These are phyloP conservation scores for Nicotiana otophora DNA, from an alignment of 257 asterid genomes.

Conservation along the genomic window DNA sequence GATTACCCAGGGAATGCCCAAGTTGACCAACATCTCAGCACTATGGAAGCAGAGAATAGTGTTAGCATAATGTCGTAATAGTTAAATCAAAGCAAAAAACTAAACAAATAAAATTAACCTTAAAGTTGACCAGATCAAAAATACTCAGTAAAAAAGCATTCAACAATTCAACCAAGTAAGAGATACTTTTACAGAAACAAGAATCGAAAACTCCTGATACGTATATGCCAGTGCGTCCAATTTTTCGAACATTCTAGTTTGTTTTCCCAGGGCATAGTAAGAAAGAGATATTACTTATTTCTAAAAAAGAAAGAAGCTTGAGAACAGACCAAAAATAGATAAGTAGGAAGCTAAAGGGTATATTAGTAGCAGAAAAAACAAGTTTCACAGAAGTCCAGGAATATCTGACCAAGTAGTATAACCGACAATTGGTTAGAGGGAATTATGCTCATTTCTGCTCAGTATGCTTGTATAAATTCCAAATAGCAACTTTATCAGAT, in stretches of 20 bases:
- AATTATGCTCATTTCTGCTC: background rate
- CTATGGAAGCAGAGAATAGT: conserved; percentile 12
- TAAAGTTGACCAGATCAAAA: background rate
- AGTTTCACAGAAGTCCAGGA: background rate
- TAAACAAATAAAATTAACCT: background rate
- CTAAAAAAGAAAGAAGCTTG: background rate
- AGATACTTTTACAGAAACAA: background rate
- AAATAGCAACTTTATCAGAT: background rate
- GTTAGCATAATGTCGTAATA: background rate
- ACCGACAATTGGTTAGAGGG: background rate
- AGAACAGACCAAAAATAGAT: background rate
- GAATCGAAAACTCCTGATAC: background rate
- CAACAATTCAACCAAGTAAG: background rate
- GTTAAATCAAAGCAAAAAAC: background rate
- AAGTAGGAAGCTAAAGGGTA: background rate
- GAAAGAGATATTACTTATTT: background rate
- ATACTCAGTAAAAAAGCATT: background rate
- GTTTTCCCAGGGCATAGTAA: background rate
- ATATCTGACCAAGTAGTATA: background rate
- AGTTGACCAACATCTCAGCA: conserved; percentile 39
- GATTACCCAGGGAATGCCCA: conserved; percentile 45
- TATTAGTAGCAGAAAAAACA: background rate
- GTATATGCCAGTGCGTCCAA: background rate
- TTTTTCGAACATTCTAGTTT: background rate
- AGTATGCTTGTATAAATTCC: background rate